phyloP scores from a whole-genome alignment of 1,284 basidiomycete genomes.

The Microbotryum scabiosae region DNA sequence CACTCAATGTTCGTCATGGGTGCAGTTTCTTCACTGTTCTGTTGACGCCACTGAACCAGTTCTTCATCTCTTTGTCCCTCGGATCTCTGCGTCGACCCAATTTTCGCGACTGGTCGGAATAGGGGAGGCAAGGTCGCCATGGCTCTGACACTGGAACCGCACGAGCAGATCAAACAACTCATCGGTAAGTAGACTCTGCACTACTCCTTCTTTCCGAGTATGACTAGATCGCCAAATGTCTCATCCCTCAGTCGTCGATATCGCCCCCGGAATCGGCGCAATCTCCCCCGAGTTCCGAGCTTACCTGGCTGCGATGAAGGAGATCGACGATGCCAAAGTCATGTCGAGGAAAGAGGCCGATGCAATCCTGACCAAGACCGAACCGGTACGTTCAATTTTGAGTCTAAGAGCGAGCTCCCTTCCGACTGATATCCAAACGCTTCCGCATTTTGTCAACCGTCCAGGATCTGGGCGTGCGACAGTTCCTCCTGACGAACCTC shows the following conservation, averaged over 20 bases:
- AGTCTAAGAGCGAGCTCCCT: background rate
- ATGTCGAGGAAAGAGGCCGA: slow-evolving; percentile 57
- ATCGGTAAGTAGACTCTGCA: slow-evolving; percentile 40
- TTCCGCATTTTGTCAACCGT: background rate
- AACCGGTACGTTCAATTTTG: slow-evolving; percentile 46
- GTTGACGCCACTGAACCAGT: no score
- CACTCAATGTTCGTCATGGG: slow-evolving; percentile 63
- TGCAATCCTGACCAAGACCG: slow-evolving; percentile 53
- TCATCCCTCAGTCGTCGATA: slow-evolving; percentile 53
- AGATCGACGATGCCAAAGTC: slow-evolving; percentile 53
- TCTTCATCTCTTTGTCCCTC: no score
- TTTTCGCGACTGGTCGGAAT: background rate
- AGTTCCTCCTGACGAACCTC: slow-evolving; percentile 77
- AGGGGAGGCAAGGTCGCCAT: slow-evolving; percentile 86
- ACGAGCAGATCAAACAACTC: slow-evolving; percentile 49
- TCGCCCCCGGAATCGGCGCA: slow-evolving; percentile 58
- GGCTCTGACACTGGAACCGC: slow-evolving; percentile 57
- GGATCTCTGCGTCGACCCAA: no score
- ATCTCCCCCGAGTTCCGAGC: slow-evolving; percentile 57
- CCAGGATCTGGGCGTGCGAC: slow-evolving; percentile 59
- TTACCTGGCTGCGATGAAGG: slow-evolving; percentile 63
- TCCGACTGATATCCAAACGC: background rate
- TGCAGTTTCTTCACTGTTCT: background rate
- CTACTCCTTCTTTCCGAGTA: background rate
- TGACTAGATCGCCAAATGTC: background rate